Evolutionary conservation across 805 yeast genomes (phyloP).

Genomic region (Metschnikowia rubicola): DNA sequence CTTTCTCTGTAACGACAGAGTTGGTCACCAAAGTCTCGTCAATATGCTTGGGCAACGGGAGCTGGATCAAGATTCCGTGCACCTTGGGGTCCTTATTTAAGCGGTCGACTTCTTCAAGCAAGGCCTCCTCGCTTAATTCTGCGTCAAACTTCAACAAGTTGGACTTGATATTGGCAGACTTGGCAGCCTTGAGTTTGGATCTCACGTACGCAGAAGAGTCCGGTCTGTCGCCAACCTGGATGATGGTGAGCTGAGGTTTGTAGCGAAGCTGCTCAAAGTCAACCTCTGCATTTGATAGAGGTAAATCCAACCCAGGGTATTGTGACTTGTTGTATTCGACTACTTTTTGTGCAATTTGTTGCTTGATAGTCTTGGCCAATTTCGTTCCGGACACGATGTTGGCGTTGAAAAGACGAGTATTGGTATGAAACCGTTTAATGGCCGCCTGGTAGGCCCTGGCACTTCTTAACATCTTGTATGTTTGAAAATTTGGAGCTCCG

Average conservation of each 20-base stretch:
- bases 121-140: constrained; percentile 53
- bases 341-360: constrained; percentile 38
- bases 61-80: constrained; percentile 85
- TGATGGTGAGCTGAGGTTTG: constrained; percentile 72
- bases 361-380: constrained; percentile 37
- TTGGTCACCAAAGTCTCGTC: constrained; percentile 79
- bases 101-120: constrained; percentile 54
- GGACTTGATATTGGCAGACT: constrained; percentile 74
- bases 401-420: constrained; percentile 25
- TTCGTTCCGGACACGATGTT: constrained; percentile 41
- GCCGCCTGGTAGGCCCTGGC: constrained; percentile 11
- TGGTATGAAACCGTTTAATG: constrained; percentile 11
- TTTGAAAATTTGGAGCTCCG: not conserved
- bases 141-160: constrained; percentile 63
- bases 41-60: constrained; percentile 80
- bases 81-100: constrained; percentile 73
- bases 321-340: constrained; percentile 33
- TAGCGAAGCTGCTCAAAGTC: constrained; percentile 41
- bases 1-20: constrained; percentile 78
- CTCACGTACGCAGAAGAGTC: constrained; percentile 90
- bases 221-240: constrained; percentile 87
- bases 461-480: constrained; percentile 10
- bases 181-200: constrained; percentile 87
- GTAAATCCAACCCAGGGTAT: constrained; percentile 19
- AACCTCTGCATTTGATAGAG: constrained; percentile 16